These are phyloP conservation scores for Alternaria triticimaculans DNA, from an alignment of 2,329 filamentous ascomycete species.

Conservation along the genomic window DNA sequence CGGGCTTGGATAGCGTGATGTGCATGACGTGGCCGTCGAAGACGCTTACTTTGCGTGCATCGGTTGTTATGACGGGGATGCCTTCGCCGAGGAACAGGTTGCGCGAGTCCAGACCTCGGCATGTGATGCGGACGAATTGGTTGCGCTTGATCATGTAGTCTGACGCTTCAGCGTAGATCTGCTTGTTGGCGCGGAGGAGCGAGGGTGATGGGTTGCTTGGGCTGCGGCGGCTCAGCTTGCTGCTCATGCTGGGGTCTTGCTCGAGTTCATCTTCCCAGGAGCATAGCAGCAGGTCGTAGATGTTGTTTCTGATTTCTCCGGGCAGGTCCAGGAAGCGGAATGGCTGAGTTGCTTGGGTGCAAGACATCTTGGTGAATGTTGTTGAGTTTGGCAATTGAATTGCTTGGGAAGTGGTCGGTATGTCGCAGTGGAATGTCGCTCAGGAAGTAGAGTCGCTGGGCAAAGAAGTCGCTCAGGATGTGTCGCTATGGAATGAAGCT, in stretches of 20 bases:
- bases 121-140: slow-evolving; percentile 35
- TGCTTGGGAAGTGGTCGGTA: background rate
- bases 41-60: slow-evolving; percentile 19
- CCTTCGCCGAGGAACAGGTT: slow-evolving; percentile 27
- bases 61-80: slow-evolving; percentile 29
- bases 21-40: slow-evolving; percentile 38
- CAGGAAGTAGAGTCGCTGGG: slow-evolving; percentile 6
- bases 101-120: slow-evolving; percentile 28
- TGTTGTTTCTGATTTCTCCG: slow-evolving; percentile 33
- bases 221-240: slow-evolving; percentile 26
- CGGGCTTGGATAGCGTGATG: slow-evolving; percentile 32
- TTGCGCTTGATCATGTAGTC: slow-evolving; percentile 39
- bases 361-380: slow-evolving; percentile 21
- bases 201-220: slow-evolving; percentile 26
- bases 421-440: slow-evolving; percentile 12
- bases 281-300: slow-evolving; percentile 35
- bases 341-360: slow-evolving; percentile 16
- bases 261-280: slow-evolving; percentile 32
- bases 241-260: slow-evolving; percentile 19
- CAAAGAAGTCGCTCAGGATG: slow-evolving; percentile 20
- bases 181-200: slow-evolving; percentile 34
- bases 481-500: slow-evolving; percentile 23
- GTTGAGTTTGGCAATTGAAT: background rate
- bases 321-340: slow-evolving; percentile 38
- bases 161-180: slow-evolving; percentile 35